These are phyloP conservation scores for Cinnamomum micranthum DNA, from an alignment of 164 flowering plant species.

Conservation along the genomic window DNA sequence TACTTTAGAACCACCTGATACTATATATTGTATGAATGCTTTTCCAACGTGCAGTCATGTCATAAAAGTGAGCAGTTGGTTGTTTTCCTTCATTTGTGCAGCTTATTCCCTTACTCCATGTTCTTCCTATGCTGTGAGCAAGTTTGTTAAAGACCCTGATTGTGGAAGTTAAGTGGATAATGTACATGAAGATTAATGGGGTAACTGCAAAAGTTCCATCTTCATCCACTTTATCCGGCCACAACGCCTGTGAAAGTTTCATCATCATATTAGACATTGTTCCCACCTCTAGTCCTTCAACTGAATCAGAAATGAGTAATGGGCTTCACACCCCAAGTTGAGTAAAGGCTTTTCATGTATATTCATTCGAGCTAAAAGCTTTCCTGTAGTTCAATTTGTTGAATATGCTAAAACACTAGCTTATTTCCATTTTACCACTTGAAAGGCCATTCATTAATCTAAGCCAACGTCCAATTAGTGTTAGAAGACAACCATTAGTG, in stretches of 20 bases:
- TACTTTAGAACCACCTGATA: constrained; percentile 31
- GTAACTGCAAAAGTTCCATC: constrained; percentile 33
- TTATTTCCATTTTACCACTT: no score
- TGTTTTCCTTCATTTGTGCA: constrained; percentile 37
- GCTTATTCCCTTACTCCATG: constrained; percentile 42
- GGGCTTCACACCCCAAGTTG: background rate
- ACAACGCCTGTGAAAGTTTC: constrained; percentile 28
- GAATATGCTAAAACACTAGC: no score
- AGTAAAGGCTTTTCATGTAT: background rate
- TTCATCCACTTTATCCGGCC: background rate
- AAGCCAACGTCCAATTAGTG: no score
- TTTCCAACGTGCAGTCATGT: constrained; percentile 18
- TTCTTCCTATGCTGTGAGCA: constrained; percentile 21
- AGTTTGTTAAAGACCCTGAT: constrained; percentile 19
- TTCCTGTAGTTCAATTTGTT: no score
- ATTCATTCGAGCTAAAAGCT: background rate
- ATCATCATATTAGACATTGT: constrained; percentile 60
- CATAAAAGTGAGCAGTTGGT: background rate
- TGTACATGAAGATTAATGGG: constrained; percentile 27
- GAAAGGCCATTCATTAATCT: no score
- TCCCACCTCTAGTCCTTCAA: constrained; percentile 61
- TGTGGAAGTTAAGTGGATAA: constrained; percentile 19
- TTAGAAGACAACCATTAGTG: no score
- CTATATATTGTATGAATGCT: constrained; percentile 14
- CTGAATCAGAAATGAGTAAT: constrained; percentile 33